These are phyloP conservation scores for Euryodendron excelsum DNA, from an alignment of 148 eudicot genomes.

Conservation along the genomic window DNA sequence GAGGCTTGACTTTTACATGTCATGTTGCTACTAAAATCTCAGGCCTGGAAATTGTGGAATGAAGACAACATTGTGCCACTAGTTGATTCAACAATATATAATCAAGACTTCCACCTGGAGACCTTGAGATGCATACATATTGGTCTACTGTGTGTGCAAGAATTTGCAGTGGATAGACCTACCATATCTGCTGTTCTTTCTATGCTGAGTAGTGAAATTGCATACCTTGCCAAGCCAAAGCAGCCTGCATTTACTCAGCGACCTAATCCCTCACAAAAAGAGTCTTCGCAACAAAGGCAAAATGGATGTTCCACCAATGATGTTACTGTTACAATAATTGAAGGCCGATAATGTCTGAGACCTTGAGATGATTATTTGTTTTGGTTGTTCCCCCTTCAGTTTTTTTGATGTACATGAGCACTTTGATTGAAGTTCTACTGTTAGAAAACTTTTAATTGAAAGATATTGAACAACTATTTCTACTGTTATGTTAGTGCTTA, in stretches of 20 bases:
- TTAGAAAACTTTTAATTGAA: too few relatives aligned
- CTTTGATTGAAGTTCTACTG: too few relatives aligned
- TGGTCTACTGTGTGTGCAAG: conserved; percentile 40
- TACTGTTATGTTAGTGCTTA: too few relatives aligned
- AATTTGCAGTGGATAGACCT: conserved; percentile 36
- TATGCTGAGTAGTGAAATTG: conserved; percentile 30
- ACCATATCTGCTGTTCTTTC: conserved; percentile 30
- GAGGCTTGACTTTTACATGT: neutral
- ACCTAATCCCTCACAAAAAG: neutral
- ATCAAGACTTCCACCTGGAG: conserved; percentile 3
- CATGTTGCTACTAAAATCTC: neutral
- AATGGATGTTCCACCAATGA: neutral
- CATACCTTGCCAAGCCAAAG: conserved; percentile 24
- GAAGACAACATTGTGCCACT: conserved; percentile 18
- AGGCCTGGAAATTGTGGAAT: conserved; percentile 37
- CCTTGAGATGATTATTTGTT: neutral
- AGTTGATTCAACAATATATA: conserved; percentile 21
- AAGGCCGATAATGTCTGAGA: neutral
- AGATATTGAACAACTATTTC: too few relatives aligned
- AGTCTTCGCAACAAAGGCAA: neutral
- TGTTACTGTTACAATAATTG: neutral
- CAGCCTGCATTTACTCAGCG: conserved; percentile 29
- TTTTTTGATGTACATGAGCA: neutral
- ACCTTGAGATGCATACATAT: conserved; percentile 10
- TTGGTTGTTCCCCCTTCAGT: neutral